Conservation (phyloP, 371 early-diverging fungal genomes). For the Lichtheimia ornata region DNA sequence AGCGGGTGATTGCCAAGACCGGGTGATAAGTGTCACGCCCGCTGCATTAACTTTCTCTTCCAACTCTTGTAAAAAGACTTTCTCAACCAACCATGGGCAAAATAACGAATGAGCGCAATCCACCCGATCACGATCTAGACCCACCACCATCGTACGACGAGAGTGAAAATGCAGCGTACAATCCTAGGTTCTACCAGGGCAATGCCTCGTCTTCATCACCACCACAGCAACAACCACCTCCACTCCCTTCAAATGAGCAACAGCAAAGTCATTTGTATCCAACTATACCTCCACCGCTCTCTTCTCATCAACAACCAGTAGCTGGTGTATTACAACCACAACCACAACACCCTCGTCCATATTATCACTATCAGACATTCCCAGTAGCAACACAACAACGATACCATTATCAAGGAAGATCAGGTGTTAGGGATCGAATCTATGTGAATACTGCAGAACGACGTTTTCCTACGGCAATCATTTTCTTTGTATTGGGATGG, state of each 20-base stretch:
- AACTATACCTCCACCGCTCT: too few relatives aligned
- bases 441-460: neutral
- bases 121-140: neutral
- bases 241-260: neutral
- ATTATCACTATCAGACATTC: neutral
- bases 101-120: neutral
- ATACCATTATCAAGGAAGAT: neutral
- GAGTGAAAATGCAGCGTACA: neutral
- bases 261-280: neutral
- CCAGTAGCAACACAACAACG: neutral
- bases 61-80: too few relatives aligned
- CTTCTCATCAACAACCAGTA: neutral
- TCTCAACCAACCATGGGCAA: neutral
- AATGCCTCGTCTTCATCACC: neutral
- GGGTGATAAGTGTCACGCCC: too few relatives aligned
- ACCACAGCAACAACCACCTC: too few relatives aligned
- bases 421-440: neutral
- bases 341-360: neutral
- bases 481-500: neutral
- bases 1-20: too few relatives aligned
- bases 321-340: neutral
- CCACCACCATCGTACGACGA: neutral
- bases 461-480: neutral
- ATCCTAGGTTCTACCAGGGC: neutral
- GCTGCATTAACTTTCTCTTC: too few relatives aligned